Conservation (phyloP, 805 yeast species). For the Pichia ethanolica region DNA sequence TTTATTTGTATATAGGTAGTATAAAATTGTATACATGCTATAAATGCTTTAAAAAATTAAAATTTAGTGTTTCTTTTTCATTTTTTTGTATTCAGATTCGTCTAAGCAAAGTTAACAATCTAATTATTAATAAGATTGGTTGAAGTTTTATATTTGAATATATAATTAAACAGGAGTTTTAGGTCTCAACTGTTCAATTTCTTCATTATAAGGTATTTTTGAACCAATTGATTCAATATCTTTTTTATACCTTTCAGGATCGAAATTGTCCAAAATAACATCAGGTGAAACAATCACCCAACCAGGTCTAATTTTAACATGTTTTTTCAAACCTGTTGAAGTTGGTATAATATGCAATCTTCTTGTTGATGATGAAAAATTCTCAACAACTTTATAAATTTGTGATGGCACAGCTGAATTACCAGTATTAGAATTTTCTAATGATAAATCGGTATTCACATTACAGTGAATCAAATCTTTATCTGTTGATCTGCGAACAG, state of each 20-base stretch:
- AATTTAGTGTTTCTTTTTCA: too few species aligned
- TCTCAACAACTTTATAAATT: slow-evolving; percentile 78
- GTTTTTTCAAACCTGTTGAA: slow-evolving; percentile 54
- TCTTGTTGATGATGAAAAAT: slow-evolving; percentile 75
- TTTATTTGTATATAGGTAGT: too few species aligned
- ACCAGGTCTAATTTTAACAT: slow-evolving; percentile 66
- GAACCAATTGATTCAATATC: slow-evolving; percentile 39
- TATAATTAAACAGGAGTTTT: too few species aligned
- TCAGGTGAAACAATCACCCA: slow-evolving; percentile 92
- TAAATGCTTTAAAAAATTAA: too few species aligned
- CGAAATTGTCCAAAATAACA: slow-evolving; percentile 64
- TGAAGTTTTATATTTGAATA: too few species aligned
- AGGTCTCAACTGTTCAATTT: slow-evolving; percentile 77
- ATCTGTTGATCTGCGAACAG: slow-evolving; percentile 81
- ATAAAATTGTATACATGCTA: too few species aligned
- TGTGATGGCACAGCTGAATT: slow-evolving; percentile 61
- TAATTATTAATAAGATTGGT: too few species aligned
- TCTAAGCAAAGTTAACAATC: too few species aligned
- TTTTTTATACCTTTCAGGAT: slow-evolving; percentile 35
- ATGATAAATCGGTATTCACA: slow-evolving; percentile 78
- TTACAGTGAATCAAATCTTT: slow-evolving; percentile 84
- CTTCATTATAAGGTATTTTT: slow-evolving; percentile 60
- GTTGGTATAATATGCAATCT: slow-evolving; percentile 82
- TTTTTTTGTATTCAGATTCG: too few species aligned
- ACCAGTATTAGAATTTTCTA: slow-evolving; percentile 43